These are phyloP conservation scores for Madurella fahalii DNA, from an alignment of 2,329 filamentous ascomycete genomes.

Conservation along the genomic window DNA sequence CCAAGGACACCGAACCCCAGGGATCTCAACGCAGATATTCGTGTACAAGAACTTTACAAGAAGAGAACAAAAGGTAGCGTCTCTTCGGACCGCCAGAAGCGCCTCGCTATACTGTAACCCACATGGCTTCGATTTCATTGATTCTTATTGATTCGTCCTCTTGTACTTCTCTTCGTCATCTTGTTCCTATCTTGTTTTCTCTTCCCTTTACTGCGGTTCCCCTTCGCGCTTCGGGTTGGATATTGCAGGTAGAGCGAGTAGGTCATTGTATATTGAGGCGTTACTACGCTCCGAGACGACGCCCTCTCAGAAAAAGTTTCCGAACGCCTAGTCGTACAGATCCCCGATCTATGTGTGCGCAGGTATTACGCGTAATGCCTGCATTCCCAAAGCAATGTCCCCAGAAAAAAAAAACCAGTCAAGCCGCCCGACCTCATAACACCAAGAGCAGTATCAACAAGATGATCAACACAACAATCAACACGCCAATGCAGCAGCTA, in stretches of 20 bases:
- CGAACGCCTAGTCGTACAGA: constrained; percentile 16
- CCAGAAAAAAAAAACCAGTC: not conserved
- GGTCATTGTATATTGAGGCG: not conserved
- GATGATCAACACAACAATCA: constrained; percentile 85
- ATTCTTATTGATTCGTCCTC: no score
- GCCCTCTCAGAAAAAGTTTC: constrained; percentile 10
- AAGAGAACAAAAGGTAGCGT: not conserved
- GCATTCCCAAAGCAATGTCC: not conserved
- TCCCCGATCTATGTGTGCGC: constrained; percentile 6
- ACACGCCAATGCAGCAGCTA: constrained; percentile 83
- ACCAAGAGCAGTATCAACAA: constrained; percentile 74
- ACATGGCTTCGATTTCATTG: no score
- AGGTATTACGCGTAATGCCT: constrained; percentile 1
- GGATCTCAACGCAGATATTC: not conserved
- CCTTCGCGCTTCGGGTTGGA: no score
- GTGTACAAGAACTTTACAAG: constrained; percentile 2
- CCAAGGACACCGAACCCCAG: not conserved
- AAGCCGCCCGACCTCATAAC: constrained; percentile 37
- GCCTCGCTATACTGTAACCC: no score
- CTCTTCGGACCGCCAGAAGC: no score
- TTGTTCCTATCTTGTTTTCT: no score
- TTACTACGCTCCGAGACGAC: not conserved
- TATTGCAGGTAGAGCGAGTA: not conserved
- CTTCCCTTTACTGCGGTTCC: no score
- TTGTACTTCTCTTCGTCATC: no score